Evolutionary conservation across 176 grass and related monocot species (phyloP).

Genomic region (Rhynchospora tenuis): DNA sequence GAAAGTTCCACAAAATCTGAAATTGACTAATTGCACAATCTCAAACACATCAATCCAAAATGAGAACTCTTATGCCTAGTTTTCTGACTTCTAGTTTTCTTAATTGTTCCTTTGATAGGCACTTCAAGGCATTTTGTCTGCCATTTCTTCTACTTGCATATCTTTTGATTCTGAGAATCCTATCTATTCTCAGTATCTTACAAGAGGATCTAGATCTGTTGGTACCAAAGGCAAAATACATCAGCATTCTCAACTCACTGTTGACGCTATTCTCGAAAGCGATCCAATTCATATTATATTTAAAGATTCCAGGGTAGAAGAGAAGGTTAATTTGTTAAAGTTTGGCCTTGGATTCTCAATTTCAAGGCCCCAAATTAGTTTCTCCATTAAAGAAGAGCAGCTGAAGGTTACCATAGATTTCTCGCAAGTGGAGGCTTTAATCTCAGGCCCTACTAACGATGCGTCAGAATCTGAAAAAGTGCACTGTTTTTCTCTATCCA

Average conservation of each 20-base stretch:
- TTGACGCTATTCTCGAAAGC: conserved; percentile 50
- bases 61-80: background rate
- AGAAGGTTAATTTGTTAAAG: conserved; percentile 33
- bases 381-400: conserved; percentile 41
- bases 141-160: conserved; percentile 8
- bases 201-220: conserved; percentile 42
- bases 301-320: conserved; percentile 39
- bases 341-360: conserved; percentile 50
- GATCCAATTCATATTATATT: conserved; percentile 45
- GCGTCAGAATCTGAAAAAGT: conserved; percentile 25
- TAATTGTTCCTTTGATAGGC: conserved; percentile 34
- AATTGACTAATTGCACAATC: background rate
- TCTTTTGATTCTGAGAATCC: conserved; percentile 29
- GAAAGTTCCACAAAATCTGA: background rate
- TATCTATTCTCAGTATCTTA: conserved; percentile 50
- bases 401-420: conserved; percentile 38
- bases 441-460: conserved; percentile 31
- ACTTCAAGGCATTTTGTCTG: conserved; percentile 29
- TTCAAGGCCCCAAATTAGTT: conserved; percentile 43
- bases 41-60: background rate
- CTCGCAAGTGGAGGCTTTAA: conserved; percentile 42
- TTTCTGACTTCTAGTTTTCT: background rate
- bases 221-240: conserved; percentile 21
- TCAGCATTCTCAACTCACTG: conserved; percentile 27
- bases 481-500: conserved; percentile 44